Conservation (phyloP, 805 yeast genomes). For the Starmerella cellae region DNA sequence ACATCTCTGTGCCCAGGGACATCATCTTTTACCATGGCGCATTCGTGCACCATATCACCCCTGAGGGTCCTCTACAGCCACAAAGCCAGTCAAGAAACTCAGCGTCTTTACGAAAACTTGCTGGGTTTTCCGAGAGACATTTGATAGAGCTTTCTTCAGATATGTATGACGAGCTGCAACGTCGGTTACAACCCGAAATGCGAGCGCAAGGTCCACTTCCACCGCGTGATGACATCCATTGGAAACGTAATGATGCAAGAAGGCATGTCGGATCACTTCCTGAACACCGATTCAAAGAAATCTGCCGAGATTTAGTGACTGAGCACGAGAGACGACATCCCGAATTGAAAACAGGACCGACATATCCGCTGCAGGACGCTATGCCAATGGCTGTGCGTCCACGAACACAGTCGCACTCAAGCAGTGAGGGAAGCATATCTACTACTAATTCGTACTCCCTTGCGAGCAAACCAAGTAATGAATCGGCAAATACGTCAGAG, state of each 20-base stretch:
- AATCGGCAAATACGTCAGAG: background rate
- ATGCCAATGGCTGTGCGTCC: slow-evolving; percentile 6
- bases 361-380: slow-evolving; percentile 13
- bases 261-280: slow-evolving; percentile 80
- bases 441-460: background rate
- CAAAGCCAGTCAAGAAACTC: slow-evolving; percentile 8
- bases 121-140: slow-evolving; percentile 44
- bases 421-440: background rate
- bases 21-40: slow-evolving; percentile 15
- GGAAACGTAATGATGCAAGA: slow-evolving; percentile 90
- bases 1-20: slow-evolving; percentile 1
- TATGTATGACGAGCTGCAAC: slow-evolving; percentile 79
- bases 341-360: slow-evolving; percentile 26
- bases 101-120: slow-evolving; percentile 37
- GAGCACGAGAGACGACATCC: slow-evolving; percentile 72
- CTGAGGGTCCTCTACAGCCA: slow-evolving; percentile 4
- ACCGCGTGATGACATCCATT: slow-evolving; percentile 67
- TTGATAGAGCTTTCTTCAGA: slow-evolving; percentile 85
- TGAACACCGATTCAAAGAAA: slow-evolving; percentile 67
- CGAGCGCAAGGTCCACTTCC: slow-evolving; percentile 41
- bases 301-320: slow-evolving; percentile 74
- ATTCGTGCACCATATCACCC: slow-evolving; percentile 11
- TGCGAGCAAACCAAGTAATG: background rate
- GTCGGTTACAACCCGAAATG: slow-evolving; percentile 43
- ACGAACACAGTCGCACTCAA: background rate